These are phyloP conservation scores for Nidularia pulvinata DNA, from an alignment of 768 basidiomycete species.

Conservation along the genomic window DNA sequence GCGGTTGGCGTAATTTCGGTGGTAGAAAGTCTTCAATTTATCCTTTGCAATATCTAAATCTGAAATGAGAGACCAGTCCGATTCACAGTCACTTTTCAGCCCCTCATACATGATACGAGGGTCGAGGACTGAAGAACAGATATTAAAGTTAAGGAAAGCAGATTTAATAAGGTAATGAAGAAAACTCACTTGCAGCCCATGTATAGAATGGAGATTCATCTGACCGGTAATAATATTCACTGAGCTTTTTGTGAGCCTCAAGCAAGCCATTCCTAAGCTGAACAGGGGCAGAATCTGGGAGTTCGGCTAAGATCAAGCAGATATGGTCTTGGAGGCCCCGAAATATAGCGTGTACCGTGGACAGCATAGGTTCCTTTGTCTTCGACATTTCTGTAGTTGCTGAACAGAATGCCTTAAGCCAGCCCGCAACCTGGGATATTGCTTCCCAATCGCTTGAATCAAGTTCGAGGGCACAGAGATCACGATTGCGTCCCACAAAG, in stretches of 20 bases:
- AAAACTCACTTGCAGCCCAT: constrained; percentile 21
- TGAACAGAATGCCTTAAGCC: constrained; percentile 1
- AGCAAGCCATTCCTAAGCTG: constrained; percentile 15
- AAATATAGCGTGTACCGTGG: constrained; percentile 26
- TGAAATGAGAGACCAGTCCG: constrained; percentile 8
- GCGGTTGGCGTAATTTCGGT: not conserved
- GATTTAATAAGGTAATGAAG: not conserved
- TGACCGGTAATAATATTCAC: constrained; percentile 24
- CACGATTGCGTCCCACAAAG: not conserved
- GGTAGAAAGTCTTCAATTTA: not conserved
- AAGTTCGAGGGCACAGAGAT: not conserved
- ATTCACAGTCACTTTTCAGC: constrained; percentile 13
- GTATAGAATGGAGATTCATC: constrained; percentile 26
- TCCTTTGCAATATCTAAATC: constrained; percentile 2
- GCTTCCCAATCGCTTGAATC: not conserved
- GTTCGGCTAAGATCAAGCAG: constrained; percentile 7
- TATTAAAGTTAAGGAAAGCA: not conserved
- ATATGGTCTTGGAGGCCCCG: constrained; percentile 26
- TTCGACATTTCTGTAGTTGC: constrained; percentile 29
- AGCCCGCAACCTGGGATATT: not conserved
- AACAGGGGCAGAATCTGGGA: constrained; percentile 10
- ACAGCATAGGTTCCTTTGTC: constrained; percentile 27
- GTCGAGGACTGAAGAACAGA: constrained; percentile 22
- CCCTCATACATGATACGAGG: constrained; percentile 21
- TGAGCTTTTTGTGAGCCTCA: constrained; percentile 25